phyloP scores from a whole-genome alignment of 2,329 filamentous ascomycete species.

The Trichoderma atroviride region DNA sequence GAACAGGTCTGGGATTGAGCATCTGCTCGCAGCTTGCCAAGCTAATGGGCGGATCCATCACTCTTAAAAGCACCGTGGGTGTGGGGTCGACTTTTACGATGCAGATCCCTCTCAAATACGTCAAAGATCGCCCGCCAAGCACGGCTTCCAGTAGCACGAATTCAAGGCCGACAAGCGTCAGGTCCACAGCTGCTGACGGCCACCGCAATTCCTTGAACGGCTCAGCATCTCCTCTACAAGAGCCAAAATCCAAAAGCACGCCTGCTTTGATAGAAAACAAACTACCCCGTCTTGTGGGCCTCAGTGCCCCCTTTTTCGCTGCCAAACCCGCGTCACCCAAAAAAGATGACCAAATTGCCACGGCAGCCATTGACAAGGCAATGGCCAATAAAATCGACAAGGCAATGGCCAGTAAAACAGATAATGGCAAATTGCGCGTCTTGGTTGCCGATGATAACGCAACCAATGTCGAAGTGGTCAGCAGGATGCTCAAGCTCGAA shows the following conservation, averaged over 20 bases:
- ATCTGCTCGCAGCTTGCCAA: constrained; percentile 86
- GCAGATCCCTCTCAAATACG: constrained; percentile 77
- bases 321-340: constrained; percentile 42
- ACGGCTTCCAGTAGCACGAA: constrained; percentile 57
- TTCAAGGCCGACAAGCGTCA: constrained; percentile 53
- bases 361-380: constrained; percentile 66
- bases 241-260: constrained; percentile 25
- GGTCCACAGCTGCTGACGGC: constrained; percentile 45
- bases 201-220: constrained; percentile 38
- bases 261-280: constrained; percentile 30
- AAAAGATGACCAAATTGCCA: constrained; percentile 63
- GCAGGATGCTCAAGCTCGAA: constrained; percentile 71
- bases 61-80: constrained; percentile 70
- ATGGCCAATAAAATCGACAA: constrained; percentile 57
- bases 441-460: constrained; percentile 77
- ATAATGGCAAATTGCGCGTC: constrained; percentile 69
- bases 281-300: constrained; percentile 79
- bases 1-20: constrained; percentile 83
- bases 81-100: constrained; percentile 81
- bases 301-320: constrained; percentile 81
- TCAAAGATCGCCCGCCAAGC: constrained; percentile 61
- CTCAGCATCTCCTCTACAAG: constrained; percentile 27
- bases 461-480: constrained; percentile 61
- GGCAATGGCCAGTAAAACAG: constrained; percentile 60
- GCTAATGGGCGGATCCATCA: constrained; percentile 79